phyloP scores from a whole-genome alignment of 2,329 filamentous ascomycete genomes.

The Stemphylium beticola region DNA sequence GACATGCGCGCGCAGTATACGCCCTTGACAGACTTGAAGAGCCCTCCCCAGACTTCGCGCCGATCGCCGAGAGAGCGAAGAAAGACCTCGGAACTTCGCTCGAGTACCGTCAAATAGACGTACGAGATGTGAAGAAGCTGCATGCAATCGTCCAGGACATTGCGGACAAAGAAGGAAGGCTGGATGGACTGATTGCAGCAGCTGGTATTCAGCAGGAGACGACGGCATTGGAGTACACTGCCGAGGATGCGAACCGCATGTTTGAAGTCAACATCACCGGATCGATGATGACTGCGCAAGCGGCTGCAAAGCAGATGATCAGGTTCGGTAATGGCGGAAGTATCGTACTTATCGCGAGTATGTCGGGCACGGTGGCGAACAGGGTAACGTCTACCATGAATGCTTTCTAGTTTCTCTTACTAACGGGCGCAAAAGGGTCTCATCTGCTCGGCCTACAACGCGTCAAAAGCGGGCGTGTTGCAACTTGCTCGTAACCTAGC shows the following conservation, averaged over 20 bases:
- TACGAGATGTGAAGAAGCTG: conserved; percentile 72
- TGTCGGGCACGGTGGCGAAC: conserved; percentile 67
- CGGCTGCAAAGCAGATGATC: conserved; percentile 69
- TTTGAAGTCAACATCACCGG: conserved; percentile 67
- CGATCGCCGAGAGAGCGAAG: conserved; percentile 67
- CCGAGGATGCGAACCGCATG: conserved; percentile 67
- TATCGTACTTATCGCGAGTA: conserved; percentile 68
- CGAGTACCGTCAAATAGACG: conserved; percentile 79
- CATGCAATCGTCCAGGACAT: conserved; percentile 73
- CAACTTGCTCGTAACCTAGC: conserved; percentile 75
- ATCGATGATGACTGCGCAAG: conserved; percentile 68
- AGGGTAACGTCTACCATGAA: conserved; percentile 57
- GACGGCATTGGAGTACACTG: conserved; percentile 77
- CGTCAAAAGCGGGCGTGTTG: conserved; percentile 75
- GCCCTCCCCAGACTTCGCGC: conserved; percentile 67
- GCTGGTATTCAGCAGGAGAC: conserved; percentile 84
- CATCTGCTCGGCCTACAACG: conserved; percentile 74
- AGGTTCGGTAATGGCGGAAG: conserved; percentile 64
- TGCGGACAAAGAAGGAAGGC: conserved; percentile 69
- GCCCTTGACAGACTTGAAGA: conserved; percentile 67
- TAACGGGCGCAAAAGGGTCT: conserved; percentile 59
- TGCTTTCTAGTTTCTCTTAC: background rate
- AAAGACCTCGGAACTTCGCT: conserved; percentile 71
- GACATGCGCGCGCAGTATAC: conserved; percentile 59
- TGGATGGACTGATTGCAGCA: conserved; percentile 80